phyloP scores from a whole-genome alignment of 768 basidiomycete species.

The Mycena rosella region DNA sequence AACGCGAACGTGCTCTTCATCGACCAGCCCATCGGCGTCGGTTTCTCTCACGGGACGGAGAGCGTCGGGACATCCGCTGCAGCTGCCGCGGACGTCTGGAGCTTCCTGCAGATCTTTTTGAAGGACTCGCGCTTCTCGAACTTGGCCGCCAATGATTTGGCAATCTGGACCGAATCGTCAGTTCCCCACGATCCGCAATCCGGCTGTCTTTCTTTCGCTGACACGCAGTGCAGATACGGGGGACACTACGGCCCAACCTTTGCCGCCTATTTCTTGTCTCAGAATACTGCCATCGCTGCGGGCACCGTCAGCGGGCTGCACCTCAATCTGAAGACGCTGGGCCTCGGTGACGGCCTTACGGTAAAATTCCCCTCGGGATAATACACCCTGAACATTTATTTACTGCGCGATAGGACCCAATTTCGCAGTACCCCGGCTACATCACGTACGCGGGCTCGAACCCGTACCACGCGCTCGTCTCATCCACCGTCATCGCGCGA shows the following conservation, averaged over 20 bases:
- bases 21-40: conserved; percentile 73
- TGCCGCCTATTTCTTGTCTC: conserved; percentile 71
- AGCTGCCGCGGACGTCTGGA: conserved; percentile 72
- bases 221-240: conserved; percentile 61
- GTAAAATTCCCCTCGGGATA: conserved; percentile 42
- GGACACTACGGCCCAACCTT: conserved; percentile 81
- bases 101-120: conserved; percentile 74
- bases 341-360: conserved; percentile 73
- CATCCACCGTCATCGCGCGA: conserved; percentile 50
- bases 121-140: conserved; percentile 65
- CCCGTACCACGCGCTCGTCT: conserved; percentile 69
- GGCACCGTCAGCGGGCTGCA: conserved; percentile 59
- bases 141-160: conserved; percentile 59
- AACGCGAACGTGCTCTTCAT: conserved; percentile 70
- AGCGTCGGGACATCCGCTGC: conserved; percentile 63
- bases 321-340: conserved; percentile 71
- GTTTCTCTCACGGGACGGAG: conserved; percentile 69
- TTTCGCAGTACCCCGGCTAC: conserved; percentile 68
- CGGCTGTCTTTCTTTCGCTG: too few species aligned
- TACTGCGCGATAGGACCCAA: conserved; percentile 30
- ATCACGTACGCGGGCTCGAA: conserved; percentile 67
- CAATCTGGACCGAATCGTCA: conserved; percentile 77
- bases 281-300: conserved; percentile 68
- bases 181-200: too few species aligned
- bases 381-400: not conserved